Base-by-base conservation (phyloP, 208 protist genomes). In the Leishmania aethiopica region DNA sequence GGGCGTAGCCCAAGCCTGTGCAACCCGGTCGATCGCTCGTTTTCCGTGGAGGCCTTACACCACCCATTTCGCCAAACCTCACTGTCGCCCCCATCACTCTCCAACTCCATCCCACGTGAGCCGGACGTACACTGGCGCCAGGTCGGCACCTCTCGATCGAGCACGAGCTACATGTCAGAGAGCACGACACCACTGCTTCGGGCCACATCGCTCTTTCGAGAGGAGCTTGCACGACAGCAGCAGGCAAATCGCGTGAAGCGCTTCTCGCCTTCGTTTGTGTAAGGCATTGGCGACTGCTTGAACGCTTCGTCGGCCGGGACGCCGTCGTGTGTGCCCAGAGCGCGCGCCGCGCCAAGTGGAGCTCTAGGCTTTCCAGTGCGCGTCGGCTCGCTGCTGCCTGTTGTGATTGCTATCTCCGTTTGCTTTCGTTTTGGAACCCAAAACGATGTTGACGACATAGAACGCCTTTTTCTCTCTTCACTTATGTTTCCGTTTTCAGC, bases 171-270 rank as follows among this genome's bases (percentile, higher is more conserved):
- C 25, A 37, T 25, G 42, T 84, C 75, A 15, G 81, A 64, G 35
- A 84, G 35, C 47, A 37, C 49, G 45, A 28, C 75, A 32, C 75
- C 81, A 17, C 7, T 69, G 51, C 55, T 49, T 28, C 77, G n/a
- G 35, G 35, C 77, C 19, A 82, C 70, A 8, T 86, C 85, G 42
- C 40, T 66, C 45, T 55, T 90, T 62, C 77, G 87, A 45, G 75
- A 73, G 15, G 86, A 90, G 51, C 80, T 90, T 49, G 45, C 79
- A 57, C 83, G 86, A 51, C 67, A 85, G 77, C 79, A 84, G 49
- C 66, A 75, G 11, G 81, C 75, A 32, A 90, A 90, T 60, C 83
- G 86, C 67, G 57, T 86, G 35, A 90, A 90, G 79, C 83, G 84
- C 35, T 83, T 82, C 64, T 84, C 75, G 2, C 80, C 77, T 17